phyloP scores from a whole-genome alignment of 306 rosid genomes.

The Alnus rubra region DNA sequence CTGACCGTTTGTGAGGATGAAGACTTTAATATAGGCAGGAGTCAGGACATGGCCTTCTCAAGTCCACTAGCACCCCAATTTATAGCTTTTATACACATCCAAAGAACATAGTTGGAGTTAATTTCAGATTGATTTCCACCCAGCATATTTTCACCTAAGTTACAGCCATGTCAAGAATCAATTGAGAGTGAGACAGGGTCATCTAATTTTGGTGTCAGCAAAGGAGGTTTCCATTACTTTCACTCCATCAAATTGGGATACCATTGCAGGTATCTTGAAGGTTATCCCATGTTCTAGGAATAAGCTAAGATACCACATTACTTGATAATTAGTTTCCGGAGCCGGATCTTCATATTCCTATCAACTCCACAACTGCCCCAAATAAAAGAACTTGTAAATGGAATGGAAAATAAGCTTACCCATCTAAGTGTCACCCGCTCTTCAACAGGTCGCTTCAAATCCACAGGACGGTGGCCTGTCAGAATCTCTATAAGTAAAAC shows the following conservation, averaged over 20 bases:
- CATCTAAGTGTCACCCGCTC: slow-evolving; percentile 93
- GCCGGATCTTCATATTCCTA: too few relatives aligned
- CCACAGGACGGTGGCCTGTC: slow-evolving; percentile 93
- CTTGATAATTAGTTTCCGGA: not conserved
- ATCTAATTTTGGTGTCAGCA: not conserved
- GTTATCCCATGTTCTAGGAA: not conserved
- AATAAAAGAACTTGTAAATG: not conserved
- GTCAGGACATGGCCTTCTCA: not conserved
- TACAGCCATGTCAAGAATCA: not conserved
- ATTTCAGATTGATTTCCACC: not conserved
- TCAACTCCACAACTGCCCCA: not conserved
- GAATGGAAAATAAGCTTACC: slow-evolving; percentile 53
- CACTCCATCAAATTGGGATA: not conserved
- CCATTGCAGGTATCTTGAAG: not conserved
- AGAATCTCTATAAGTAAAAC: slow-evolving; percentile 81
- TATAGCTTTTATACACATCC: not conserved
- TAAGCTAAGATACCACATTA: not conserved
- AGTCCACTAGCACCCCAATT: not conserved
- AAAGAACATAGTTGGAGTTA: not conserved
- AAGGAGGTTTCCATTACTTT: not conserved
- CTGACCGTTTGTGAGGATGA: not conserved
- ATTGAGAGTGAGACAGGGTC: not conserved
- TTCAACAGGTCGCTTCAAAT: slow-evolving; percentile 57
- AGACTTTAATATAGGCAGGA: not conserved
- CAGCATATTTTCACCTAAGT: not conserved